These are phyloP conservation scores for Talaromyces albobiverticillius DNA, from an alignment of 2,329 filamentous ascomycete genomes.

Conservation along the genomic window DNA sequence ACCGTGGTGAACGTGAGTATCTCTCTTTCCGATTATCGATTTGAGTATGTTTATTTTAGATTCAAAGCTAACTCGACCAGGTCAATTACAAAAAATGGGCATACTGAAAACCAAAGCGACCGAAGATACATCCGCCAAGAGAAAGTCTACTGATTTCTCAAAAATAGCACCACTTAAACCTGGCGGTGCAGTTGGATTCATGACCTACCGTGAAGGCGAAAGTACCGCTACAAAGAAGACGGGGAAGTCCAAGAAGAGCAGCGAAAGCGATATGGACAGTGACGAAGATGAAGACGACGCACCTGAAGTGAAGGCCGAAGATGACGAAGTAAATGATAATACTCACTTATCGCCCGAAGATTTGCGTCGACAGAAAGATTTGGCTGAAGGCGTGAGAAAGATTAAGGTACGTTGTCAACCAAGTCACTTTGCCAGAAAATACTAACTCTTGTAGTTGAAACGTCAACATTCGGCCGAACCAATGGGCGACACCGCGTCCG, in stretches of 20 bases:
- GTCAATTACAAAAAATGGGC: slow-evolving; percentile 95
- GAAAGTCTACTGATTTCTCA: slow-evolving; percentile 83
- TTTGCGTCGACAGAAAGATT: slow-evolving; percentile 57
- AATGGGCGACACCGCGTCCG: slow-evolving; percentile 36
- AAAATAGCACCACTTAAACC: slow-evolving; percentile 80
- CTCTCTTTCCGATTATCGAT: not conserved
- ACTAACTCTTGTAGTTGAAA: slow-evolving; percentile 52
- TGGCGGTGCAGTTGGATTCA: slow-evolving; percentile 85
- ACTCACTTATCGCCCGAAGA: slow-evolving; percentile 59
- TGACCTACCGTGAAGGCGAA: slow-evolving; percentile 75
- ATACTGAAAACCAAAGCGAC: slow-evolving; percentile 67
- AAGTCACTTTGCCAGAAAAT: not conserved
- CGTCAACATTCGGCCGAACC: slow-evolving; percentile 64
- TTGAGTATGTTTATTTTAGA: slow-evolving; percentile 13
- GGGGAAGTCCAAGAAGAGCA: slow-evolving; percentile 57
- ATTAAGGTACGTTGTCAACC: slow-evolving; percentile 55
- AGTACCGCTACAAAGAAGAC: slow-evolving; percentile 46
- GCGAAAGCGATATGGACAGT: slow-evolving; percentile 68
- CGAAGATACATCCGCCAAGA: slow-evolving; percentile 57
- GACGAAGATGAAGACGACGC: slow-evolving; percentile 65
- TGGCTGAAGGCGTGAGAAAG: slow-evolving; percentile 63
- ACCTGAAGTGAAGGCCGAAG: slow-evolving; percentile 63
- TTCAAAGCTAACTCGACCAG: slow-evolving; percentile 45
- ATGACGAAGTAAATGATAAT: slow-evolving; percentile 51
- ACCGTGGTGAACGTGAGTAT: slow-evolving; percentile 84